Conservation (phyloP, 83 land plant genomes). For the Thuja plicata region DNA sequence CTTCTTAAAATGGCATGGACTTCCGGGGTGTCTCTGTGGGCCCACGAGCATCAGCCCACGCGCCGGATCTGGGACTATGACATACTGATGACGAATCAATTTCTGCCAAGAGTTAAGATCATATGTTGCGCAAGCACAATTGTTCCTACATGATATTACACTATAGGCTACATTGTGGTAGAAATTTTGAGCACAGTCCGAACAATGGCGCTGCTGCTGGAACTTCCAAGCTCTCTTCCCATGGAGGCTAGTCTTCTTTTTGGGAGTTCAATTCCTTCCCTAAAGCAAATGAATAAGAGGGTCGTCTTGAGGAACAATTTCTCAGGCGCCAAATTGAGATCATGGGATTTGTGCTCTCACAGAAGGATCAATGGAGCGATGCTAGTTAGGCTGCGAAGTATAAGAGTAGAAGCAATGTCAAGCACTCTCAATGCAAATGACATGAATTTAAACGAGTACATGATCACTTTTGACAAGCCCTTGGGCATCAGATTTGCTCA, state of each 20-base stretch:
- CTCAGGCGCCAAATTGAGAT: not conserved
- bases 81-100: not conserved
- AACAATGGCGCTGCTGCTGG: not conserved
- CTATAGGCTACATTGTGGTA: not conserved
- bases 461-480: conserved; percentile 89
- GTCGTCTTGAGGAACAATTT: not conserved
- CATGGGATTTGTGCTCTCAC: not conserved
- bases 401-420: not conserved
- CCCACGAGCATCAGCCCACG: not conserved
- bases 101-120: not conserved
- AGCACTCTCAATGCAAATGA: not conserved
- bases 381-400: not conserved
- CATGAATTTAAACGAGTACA: conserved; percentile 82
- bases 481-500: conserved; percentile 91
- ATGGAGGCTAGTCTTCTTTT: not conserved
- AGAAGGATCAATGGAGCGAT: not conserved
- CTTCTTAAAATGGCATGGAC: not conserved
- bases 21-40: not conserved
- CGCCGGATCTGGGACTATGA: not conserved
- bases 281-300: not conserved
- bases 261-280: not conserved
- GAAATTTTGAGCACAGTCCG: not conserved
- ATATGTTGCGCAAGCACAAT: not conserved
- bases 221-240: not conserved
- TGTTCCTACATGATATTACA: not conserved